A percentile compares a stretch with the other conserved stretches of the same genome.
Evolutionary conservation across 164 flowering plant genomes (phyloP).

Genomic region (Aristolochia fimbriata): DNA sequence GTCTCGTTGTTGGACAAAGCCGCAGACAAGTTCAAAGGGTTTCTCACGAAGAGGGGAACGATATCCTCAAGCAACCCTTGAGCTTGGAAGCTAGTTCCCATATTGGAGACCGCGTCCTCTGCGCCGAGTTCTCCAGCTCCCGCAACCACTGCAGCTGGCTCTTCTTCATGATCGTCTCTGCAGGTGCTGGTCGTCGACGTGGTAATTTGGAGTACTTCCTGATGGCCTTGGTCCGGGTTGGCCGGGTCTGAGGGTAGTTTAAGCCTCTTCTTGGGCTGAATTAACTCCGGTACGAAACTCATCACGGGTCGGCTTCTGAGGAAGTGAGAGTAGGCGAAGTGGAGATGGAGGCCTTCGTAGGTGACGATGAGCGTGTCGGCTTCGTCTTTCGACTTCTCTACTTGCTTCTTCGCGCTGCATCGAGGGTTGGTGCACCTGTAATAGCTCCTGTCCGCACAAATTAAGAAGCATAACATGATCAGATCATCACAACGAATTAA

Average conservation of each 20-base stretch:
- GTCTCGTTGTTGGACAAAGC: conserved; percentile 12
- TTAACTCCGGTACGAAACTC: background rate
- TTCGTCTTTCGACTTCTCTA: conserved; percentile 68
- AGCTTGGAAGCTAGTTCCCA: conserved; percentile 20
- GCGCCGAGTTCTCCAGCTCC: background rate
- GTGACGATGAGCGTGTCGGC: conserved; percentile 71
- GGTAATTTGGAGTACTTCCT: conserved; percentile 5
- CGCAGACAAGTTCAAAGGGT: conserved; percentile 28
- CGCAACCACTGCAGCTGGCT: background rate
- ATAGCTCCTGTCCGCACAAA: conserved; percentile 80
- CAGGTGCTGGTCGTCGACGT: background rate
- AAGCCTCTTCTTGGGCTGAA: conserved; percentile 28
- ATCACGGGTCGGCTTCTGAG: conserved; percentile 11
- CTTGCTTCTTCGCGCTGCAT: conserved; percentile 89
- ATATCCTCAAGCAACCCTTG: conserved; percentile 86
- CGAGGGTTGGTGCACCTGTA: conserved; percentile 89
- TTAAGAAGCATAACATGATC: background rate
- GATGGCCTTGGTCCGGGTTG: conserved; percentile 15
- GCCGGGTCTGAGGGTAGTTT: background rate
- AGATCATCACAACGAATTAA: too few species aligned
- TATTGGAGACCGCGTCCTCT: background rate
- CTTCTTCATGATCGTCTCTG: conserved; percentile 5
- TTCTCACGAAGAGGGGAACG: conserved; percentile 57
- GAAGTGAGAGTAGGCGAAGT: conserved; percentile 59
- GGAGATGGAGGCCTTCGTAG: conserved; percentile 94